Conservation (phyloP, 495 filamentous ascomycete genomes). For the Ascodesmis nigricans region DNA sequence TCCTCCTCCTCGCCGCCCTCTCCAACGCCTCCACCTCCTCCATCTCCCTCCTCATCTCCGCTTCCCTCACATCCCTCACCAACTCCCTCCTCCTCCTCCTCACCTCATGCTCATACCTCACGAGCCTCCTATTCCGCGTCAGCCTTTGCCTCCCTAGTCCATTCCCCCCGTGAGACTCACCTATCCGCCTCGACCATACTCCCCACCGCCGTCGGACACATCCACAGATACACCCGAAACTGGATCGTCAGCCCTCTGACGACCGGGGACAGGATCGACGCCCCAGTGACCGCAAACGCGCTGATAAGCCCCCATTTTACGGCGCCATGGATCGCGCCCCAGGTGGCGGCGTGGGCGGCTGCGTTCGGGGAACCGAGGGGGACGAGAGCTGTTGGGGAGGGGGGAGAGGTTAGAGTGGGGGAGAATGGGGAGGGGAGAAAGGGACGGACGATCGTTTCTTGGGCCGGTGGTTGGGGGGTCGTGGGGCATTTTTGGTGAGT, state of each 20-base stretch:
- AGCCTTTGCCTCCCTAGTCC: constrained; percentile 4
- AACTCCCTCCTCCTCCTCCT: constrained; percentile 8
- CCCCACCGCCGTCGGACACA: constrained; percentile 19
- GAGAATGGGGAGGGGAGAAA: too few species aligned
- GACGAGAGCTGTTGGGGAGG: background rate
- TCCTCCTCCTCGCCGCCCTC: background rate
- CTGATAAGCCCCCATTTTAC: constrained; percentile 15
- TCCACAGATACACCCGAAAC: constrained; percentile 20
- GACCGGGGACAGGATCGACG: constrained; percentile 13
- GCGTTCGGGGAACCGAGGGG: constrained; percentile 9
- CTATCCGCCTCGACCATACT: constrained; percentile 19
- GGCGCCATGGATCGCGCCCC: constrained; percentile 15
- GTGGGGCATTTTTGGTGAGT: too few species aligned
- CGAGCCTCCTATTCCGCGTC: too few species aligned
- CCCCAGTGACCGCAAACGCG: constrained; percentile 8
- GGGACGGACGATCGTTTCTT: too few species aligned
- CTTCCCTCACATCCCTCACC: constrained; percentile 11
- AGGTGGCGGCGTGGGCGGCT: constrained; percentile 13
- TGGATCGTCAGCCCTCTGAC: constrained; percentile 17
- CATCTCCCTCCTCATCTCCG: constrained; percentile 8
- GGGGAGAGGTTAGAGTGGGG: background rate
- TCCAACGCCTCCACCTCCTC: constrained; percentile 12
- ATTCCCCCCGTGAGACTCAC: constrained; percentile 3
- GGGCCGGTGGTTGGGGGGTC: too few species aligned
- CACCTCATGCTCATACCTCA: constrained; percentile 13